Base-by-base conservation (phyloP, 371 early-diverging fungal genomes). In the Apophysomyces ossiformis region DNA sequence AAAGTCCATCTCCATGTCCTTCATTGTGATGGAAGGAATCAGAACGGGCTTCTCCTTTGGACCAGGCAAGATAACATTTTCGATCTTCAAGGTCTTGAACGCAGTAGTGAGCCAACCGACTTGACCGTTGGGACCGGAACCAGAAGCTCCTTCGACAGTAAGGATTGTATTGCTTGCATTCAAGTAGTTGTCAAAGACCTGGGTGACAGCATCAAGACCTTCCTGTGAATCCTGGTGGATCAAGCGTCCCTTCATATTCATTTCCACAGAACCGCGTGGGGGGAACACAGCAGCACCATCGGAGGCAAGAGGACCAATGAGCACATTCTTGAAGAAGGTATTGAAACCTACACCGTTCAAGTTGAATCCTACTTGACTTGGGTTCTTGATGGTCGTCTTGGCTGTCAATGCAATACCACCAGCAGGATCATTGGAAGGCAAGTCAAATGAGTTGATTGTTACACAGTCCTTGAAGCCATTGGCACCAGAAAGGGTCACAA, bases 61-160 rank as follows among this genome's bases (percentile, higher is more conserved):
- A 60, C 72, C 72, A 44, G 72, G 72, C 41, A 88, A 69, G 5
- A 79, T 56, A 36, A 87, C 85, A 43, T 82, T 78, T 59, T 79
- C 73, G 44, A 88, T 79, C 32, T 68, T 75, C 61, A 88, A 69
- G 5, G 83, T 70, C 56, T 77, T 71, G 77, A 88, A 85, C 38
- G 84, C 88, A 64, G 80, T 46, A 39, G 75, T 81, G 41, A 88
- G 75, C 88, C 88, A 88, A 26, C 82, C 74, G 60, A 86, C 85
- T 54, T 78, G 76, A 15, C 87, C 86, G 37, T 70, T 71, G 4
- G 79, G 72, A 47, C 85, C 85, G 37, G 82, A 78, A n/a, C 77
- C 86, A 56, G 82, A 83, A 26, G 72, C 69, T 70, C 87, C 87
- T 58, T 71, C 66, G 47, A 86, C 83, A n/a, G 78, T 76, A 60